Percentiles rank a stretch among this genome's conserved stretches.
These are phyloP conservation scores for Limnomonas spitsbergensis DNA, from an alignment of 139 green algal genomes.

Conservation along the genomic window DNA sequence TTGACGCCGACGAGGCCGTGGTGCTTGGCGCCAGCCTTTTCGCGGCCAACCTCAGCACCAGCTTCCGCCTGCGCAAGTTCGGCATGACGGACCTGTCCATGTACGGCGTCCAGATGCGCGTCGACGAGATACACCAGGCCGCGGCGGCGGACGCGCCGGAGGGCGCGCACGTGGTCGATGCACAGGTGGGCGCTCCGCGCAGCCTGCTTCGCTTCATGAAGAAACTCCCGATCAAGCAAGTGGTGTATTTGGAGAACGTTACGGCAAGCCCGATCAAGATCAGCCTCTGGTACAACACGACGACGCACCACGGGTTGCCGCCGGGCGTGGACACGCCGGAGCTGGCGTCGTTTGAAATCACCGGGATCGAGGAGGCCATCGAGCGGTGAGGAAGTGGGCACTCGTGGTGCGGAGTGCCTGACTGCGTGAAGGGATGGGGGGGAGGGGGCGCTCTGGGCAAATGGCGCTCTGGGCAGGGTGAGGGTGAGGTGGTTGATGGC, in stretches of 20 bases:
- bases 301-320: slow-evolving; percentile 45
- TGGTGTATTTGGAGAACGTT: slow-evolving; percentile 43
- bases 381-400: slow-evolving; percentile 9
- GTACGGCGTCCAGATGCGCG: slow-evolving; percentile 61
- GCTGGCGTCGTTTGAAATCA: slow-evolving; percentile 36
- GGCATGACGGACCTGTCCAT: slow-evolving; percentile 80
- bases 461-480: too few relatives aligned
- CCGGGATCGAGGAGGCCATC: slow-evolving; percentile 27
- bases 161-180: background rate
- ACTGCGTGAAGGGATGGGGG: too few relatives aligned
- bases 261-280: slow-evolving; percentile 59
- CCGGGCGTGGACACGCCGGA: background rate
- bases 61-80: slow-evolving; percentile 95
- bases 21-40: slow-evolving; percentile 88
- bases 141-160: slow-evolving; percentile 11
- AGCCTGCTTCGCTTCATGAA: slow-evolving; percentile 65
- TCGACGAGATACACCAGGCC: slow-evolving; percentile 34
- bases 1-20: slow-evolving; percentile 95
- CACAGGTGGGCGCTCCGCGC: slow-evolving; percentile 16
- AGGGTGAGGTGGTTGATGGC: too few relatives aligned
- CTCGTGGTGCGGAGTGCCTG: too few relatives aligned
- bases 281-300: slow-evolving; percentile 60
- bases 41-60: slow-evolving; percentile 92
- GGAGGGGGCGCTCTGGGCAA: too few relatives aligned
- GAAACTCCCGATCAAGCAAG: slow-evolving; percentile 67